Evolutionary conservation across 129 eudicot species (phyloP).

Genomic region (Flaveria brownii): DNA sequence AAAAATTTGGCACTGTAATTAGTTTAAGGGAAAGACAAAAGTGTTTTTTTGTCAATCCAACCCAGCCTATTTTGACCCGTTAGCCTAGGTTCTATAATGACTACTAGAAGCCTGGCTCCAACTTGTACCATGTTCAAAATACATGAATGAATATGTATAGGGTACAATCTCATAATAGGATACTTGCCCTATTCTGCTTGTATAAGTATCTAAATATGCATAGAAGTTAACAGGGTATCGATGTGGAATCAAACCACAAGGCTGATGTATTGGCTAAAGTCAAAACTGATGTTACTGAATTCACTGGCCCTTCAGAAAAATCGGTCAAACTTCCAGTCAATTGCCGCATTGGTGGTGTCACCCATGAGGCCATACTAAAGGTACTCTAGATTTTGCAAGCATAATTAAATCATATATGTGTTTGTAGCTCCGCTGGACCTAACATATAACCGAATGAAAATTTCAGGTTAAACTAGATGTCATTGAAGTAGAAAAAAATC

Average conservation of each 20-base stretch:
- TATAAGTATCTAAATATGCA: slow-evolving; percentile 27
- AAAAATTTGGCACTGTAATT: neutral
- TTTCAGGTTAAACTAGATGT: slow-evolving; percentile 52
- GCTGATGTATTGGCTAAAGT: slow-evolving; percentile 39
- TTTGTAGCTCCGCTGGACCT: slow-evolving; percentile 4
- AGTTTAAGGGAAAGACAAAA: neutral
- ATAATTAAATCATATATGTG: slow-evolving; percentile 2
- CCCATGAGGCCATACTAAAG: slow-evolving; percentile 42
- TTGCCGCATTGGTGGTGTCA: slow-evolving; percentile 40
- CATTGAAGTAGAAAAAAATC: slow-evolving; percentile 36
- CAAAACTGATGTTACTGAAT: slow-evolving; percentile 38
- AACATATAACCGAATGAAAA: slow-evolving; percentile 19
- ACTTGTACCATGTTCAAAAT: neutral
- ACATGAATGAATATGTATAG: neutral
- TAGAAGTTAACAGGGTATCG: slow-evolving; percentile 43
- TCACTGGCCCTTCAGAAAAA: slow-evolving; percentile 38
- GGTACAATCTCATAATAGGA: slow-evolving; percentile 4
- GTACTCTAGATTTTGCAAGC: slow-evolving; percentile 29
- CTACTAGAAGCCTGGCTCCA: neutral
- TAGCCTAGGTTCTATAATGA: slow-evolving; percentile 17
- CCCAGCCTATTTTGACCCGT: neutral
- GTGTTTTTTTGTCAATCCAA: neutral
- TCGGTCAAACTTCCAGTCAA: slow-evolving; percentile 43
- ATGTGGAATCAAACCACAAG: slow-evolving; percentile 37
- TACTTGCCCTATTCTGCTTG: slow-evolving; percentile 23